Percentiles rank a stretch among this genome's conserved stretches.
These are phyloP conservation scores for Fraxinus sp. DNA, from an alignment of 305 asterid genomes.

Conservation along the genomic window DNA sequence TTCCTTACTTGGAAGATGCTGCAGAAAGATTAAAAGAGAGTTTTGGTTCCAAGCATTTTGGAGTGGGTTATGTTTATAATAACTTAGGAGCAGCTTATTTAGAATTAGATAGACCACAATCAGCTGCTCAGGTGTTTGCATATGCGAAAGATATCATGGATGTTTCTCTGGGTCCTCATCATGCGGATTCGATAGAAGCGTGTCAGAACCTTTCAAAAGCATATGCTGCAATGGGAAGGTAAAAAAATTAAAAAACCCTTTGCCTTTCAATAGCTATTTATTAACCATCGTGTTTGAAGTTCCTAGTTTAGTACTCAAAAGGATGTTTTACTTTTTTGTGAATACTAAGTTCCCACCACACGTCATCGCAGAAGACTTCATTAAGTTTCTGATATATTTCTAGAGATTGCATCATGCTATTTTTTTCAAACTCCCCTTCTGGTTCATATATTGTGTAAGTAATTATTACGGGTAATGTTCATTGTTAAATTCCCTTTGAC, in stretches of 20 bases:
- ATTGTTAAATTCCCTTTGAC: not conserved
- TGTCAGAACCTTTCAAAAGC: constrained; percentile 86
- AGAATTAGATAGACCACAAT: constrained; percentile 83
- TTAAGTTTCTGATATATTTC: not conserved
- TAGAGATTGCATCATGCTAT: not conserved
- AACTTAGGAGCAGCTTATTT: constrained; percentile 88
- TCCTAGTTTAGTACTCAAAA: not conserved
- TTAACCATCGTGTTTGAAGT: not conserved
- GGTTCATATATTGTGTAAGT: not conserved
- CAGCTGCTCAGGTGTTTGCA: constrained; percentile 95
- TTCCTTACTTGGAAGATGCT: constrained; percentile 85
- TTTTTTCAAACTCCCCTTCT: not conserved
- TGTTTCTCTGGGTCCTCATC: constrained; percentile 87
- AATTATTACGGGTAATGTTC: not conserved
- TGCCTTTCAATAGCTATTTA: constrained; percentile 3
- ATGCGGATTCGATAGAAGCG: constrained; percentile 77
- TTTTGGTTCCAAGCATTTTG: constrained; percentile 81
- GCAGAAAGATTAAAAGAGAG: constrained; percentile 89
- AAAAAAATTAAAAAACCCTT: constrained; percentile 13
- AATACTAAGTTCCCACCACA: not conserved
- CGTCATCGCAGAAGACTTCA: not conserved
- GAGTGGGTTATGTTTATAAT: constrained; percentile 83
- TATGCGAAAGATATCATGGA: constrained; percentile 88
- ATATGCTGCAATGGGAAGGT: constrained; percentile 87
- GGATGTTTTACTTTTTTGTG: constrained; percentile 4